Evolutionary conservation across 2,329 filamentous ascomycete genomes (phyloP), one percentile per base, ranked within the genome.

Genomic region (Talaromyces marneffei): DNA sequence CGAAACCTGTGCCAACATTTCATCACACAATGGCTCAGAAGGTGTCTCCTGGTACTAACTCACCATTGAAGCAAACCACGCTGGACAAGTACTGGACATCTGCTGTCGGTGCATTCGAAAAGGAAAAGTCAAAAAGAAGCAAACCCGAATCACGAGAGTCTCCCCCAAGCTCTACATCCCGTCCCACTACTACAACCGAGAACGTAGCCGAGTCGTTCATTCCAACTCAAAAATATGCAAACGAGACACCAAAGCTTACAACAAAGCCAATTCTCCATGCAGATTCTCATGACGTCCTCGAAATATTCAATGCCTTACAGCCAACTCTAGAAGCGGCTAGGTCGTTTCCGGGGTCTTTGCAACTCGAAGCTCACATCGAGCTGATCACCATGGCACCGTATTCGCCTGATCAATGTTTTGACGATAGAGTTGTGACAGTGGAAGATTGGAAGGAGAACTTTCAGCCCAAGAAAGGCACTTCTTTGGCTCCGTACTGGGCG

Each of bases 301-400:
- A 67, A 7, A 61, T 78, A 2, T 71, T 73, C 61, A 46, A 63
- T 23, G 62, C 65, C 2, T 59, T 79, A 8, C 55, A 67, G 20
- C 72, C 69, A 5, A 60, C 69, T 2, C 67, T 79, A n/a, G 68
- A 73, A 57, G 68, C 66, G 6, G 71, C 70, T 12, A 69, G 70
- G 61, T 68, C 64, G 23, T 78, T 76, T 52, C 71, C 70, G 2
- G 77, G 75, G 3, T 54, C 62, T 2, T 27, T 78, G 8, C 67
- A 62, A 4, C 64, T 79, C 59, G 74, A 77, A 60, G 63, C 75
- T 0, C 69, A 74, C 57, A 57, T 79, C 31, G 77, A 77, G 1
- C 66, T 77, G 31, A 59, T 75, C 20, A 61, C 77, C 4, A 61
- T 73, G 8, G 14, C 48, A 16, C 27, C 60, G 4, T 31, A 35